Evolutionary conservation across 257 asterid genomes (phyloP), one percentile per base, ranked within the genome.

Genomic region (Gentiana dahurica): DNA sequence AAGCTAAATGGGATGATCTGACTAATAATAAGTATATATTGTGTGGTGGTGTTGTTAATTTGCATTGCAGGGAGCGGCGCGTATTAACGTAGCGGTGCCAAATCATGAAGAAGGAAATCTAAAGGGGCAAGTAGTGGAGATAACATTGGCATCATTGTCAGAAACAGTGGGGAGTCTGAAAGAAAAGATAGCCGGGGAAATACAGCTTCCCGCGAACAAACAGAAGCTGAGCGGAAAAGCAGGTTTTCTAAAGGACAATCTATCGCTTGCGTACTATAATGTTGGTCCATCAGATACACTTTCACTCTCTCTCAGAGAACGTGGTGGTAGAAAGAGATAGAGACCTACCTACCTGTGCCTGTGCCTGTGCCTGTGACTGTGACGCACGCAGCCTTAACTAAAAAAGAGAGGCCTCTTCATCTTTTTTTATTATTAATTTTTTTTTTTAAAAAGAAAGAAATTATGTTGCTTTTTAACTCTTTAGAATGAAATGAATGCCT

Each of bases 221-320:
- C 98, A 90, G 75, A 90, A 90, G 78, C 78, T 90, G 69, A 90
- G 98, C 71, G 96, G 98, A 68, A 90, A 85, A 75, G 95, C 98
- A 64, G 98, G 98, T 58, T 90, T 90, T 74, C 95, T 90, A 75
- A 87, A 82, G 84, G 98, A 90, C 71, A 90, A 90, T 69, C 69
- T 87, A 37, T 84, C 98, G 2, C 95, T 91, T 75, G 98, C 98
- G 6, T 77, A 87, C 75, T 91, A 91, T 79, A 91, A 91, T 66
- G 77, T 87, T 68, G 76, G 58, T 36, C 71, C 92, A 33, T 92
- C 92, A 71, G 98, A 85, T 49, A 34, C 82, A 6, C 84, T 91
- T 33, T 60, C 80, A 49, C 96, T 91, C 34, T 84, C 98, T 66
- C 88, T 87, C 37, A 82, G 96, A 73, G 98, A 91, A 63, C 98